phyloP scores from a whole-genome alignment of 2,329 filamentous ascomycete species.

The Exophiala bonariae region DNA sequence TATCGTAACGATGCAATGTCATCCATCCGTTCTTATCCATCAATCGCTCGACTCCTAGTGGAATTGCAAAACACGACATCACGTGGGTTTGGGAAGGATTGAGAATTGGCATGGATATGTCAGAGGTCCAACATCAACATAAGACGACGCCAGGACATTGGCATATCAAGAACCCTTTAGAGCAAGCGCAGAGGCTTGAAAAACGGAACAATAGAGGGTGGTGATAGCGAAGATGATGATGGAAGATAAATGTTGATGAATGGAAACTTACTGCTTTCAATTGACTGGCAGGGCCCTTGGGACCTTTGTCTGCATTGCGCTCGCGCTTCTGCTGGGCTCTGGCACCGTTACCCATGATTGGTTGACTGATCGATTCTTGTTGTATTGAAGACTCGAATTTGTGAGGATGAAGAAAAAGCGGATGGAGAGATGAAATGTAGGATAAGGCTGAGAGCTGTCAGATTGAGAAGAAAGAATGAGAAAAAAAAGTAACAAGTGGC shows the following conservation, averaged over 20 bases:
- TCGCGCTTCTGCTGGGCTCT: constrained; percentile 72
- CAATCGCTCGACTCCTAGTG: too few relatives aligned
- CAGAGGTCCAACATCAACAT: too few relatives aligned
- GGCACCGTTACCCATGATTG: constrained; percentile 47
- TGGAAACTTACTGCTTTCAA: constrained; percentile 61
- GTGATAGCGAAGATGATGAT: not conserved
- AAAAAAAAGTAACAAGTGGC: too few relatives aligned
- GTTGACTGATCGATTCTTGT: not conserved
- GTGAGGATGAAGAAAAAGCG: not conserved
- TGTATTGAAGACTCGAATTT: not conserved
- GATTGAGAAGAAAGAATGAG: too few relatives aligned
- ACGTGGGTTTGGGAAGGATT: too few relatives aligned
- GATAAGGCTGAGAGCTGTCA: not conserved
- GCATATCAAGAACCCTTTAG: too few relatives aligned
- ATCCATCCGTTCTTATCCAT: too few relatives aligned
- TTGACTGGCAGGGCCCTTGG: constrained; percentile 61
- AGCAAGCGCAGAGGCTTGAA: too few relatives aligned
- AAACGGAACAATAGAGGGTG: constrained; percentile 1
- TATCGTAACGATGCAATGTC: too few relatives aligned
- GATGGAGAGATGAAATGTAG: not conserved
- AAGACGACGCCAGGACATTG: too few relatives aligned
- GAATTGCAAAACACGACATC: too few relatives aligned
- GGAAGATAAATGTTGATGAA: not conserved
- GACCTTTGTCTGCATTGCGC: constrained; percentile 65
- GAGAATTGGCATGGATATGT: too few relatives aligned